A percentile compares a stretch with the other conserved stretches of the same genome.
These are phyloP conservation scores for Aureobasidium mangrovei DNA, from an alignment of 2,329 filamentous ascomycete genomes.

Conservation along the genomic window DNA sequence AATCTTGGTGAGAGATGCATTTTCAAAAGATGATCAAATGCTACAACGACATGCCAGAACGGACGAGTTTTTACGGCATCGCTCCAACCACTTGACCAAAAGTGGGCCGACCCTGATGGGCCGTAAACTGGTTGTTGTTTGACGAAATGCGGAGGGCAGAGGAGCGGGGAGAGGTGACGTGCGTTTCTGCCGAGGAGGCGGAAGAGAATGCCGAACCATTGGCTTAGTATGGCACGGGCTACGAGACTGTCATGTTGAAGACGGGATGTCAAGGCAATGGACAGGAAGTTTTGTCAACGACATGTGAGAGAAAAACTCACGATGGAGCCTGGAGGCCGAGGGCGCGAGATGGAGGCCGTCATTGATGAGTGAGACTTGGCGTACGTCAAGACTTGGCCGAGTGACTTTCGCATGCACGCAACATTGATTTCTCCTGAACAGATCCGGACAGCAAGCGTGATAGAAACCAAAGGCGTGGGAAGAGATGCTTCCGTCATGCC, in stretches of 20 bases:
- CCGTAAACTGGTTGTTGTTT: no score
- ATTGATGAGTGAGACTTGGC: neutral
- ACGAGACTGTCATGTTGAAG: neutral
- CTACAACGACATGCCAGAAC: no score
- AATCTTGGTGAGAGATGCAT: no score
- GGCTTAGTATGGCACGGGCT: neutral
- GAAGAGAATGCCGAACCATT: conserved; percentile 2
- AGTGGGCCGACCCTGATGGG: no score
- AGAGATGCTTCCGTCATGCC: conserved; percentile 12
- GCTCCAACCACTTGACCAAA: no score
- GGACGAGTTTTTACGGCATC: no score
- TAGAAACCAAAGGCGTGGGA: neutral
- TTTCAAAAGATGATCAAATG: no score
- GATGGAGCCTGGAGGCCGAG: neutral
- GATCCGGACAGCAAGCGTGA: neutral
- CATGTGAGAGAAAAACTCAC: no score
- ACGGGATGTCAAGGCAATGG: neutral
- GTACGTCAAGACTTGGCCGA: conserved; percentile 4
- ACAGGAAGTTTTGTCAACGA: no score
- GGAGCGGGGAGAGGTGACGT: neutral
- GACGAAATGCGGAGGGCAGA: neutral
- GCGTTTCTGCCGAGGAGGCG: neutral
- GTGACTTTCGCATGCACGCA: neutral
- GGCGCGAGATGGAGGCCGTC: neutral
- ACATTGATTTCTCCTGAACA: neutral